Evolutionary conservation across 164 flowering plant species (phyloP), one percentile per base, ranked within the genome.

Genomic region (Piper betle): DNA sequence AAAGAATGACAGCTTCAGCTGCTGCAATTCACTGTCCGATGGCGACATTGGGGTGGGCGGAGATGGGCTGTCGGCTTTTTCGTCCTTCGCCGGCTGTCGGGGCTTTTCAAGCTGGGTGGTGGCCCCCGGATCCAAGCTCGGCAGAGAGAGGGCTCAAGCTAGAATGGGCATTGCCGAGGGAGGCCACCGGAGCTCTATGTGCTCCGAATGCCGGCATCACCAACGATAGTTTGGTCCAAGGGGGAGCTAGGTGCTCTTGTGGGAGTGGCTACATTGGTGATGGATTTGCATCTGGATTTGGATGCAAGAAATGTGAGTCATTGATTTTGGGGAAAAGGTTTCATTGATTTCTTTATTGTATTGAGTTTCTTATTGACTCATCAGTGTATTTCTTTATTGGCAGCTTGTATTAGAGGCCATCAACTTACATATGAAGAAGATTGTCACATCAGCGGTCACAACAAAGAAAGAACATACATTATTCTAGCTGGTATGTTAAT

Each of bases 141-240:
- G 83, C 82, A 3, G 82, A 66, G 58, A 77, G 84, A 4, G 96
- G 91, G 13, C 75, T 88, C 25, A 88, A 86, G 72, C 43, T 86
- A 63, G 93, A 86, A 67, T 86, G 96, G 96, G 91, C 82, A 0
- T 12, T 88, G 43, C 93, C 93, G 1, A 62, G 63, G 53, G 74
- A 80, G 62, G 73, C 58, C 18, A 70, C 87, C 25, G 43, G 20
- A 5, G 69, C 39, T 37, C 46, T 69, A 39, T 88, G 96, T 76
- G 80, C 71, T 63, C 46, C 6, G 5, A 74, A 86, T 71, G 87
- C 86, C 0, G 41, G 64, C 5, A 53, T 63, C 48, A 68, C 82
- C 6, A 82, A 86, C 77, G 84, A 87, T 8, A 81, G 85, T 2
- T 60, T 78, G 8, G 73, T 86, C 57, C 63, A 40, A 39, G 71